Evolutionary conservation across 2,329 filamentous ascomycete genomes (phyloP), one percentile per base, ranked within the genome.

Genomic region (Myrmaecium sp.): DNA sequence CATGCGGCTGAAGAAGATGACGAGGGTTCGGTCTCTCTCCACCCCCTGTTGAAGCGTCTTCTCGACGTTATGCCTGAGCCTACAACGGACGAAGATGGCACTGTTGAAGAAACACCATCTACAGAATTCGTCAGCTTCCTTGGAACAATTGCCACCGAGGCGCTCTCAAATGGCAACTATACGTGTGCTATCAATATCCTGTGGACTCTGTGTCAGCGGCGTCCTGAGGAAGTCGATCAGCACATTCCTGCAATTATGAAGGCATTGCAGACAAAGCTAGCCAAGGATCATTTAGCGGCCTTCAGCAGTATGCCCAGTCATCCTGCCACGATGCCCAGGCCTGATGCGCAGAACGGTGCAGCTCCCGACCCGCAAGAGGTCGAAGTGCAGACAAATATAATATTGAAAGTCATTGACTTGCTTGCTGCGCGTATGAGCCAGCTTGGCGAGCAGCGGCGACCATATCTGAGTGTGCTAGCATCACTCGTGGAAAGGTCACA

Each of bases 401-500:
- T 95, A 52, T 74, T 94, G 43, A 95, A 95, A 56, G 81, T 84
- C 6, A 84, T 98, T 34, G 84, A 95, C 42, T 74, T 94, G 31
- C 79, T 92, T 13, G 81, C 89, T 2, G 66, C 83, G 36, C 74
- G 89, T 22, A 95, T 99, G 74, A 84, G 89, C 41, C 76, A 77
- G 19, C 66, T 99, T 8, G 83, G 82, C 2, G 89, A 98, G 39
- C 82, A 86, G 44, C 67, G 89, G 22, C 66, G 91, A 23, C 86
- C 89, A 0, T 98, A 95, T 58, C 66, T 99, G 2, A 95, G 84
- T 45, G 86, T 95, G 4, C 61, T 99, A 17, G 89, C 89, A 4
- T 89, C 84, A 11, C 64, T 99, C 13, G 86, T 98, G 3, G 89
- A 99, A 51, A 89, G 93, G 46, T 95, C 89, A 1, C 69, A 80